A percentile compares a stretch with the other conserved stretches of the same genome.
These are phyloP conservation scores for Condylostoma magnum DNA, from an alignment of 169 alveolate genomes.

Conservation along the genomic window DNA sequence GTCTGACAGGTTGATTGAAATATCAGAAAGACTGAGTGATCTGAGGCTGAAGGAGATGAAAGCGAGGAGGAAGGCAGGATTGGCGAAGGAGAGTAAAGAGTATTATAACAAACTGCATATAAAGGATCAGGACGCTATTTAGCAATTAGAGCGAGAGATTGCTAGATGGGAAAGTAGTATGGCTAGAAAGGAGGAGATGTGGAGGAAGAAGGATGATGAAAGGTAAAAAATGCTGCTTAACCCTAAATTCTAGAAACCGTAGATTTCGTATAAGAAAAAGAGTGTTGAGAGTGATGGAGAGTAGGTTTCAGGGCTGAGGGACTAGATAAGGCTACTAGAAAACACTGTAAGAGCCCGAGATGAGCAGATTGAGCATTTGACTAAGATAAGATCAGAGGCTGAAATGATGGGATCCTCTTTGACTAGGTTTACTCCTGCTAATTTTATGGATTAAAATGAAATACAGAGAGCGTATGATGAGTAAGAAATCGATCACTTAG, in stretches of 20 bases:
- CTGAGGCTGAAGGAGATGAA: constrained; percentile 41
- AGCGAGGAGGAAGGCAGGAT: constrained; percentile 43
- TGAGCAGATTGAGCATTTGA: constrained; percentile 25
- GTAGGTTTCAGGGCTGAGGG: not conserved
- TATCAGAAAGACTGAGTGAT: constrained; percentile 37
- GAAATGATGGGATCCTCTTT: not conserved
- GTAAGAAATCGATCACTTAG: constrained; percentile 45
- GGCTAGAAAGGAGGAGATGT: constrained; percentile 50
- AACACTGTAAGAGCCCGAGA: not conserved
- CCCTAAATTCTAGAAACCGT: constrained; percentile 23
- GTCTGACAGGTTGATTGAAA: constrained; percentile 40
- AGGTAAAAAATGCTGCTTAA: constrained; percentile 46
- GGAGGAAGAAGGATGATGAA: constrained; percentile 49
- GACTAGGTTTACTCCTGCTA: not conserved
- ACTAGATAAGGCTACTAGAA: constrained; percentile 1
- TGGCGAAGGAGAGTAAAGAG: constrained; percentile 40
- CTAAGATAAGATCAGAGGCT: constrained; percentile 8
- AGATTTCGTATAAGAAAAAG: not conserved
- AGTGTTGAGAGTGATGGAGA: not conserved
- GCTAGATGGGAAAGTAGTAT: constrained; percentile 43
- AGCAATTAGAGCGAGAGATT: constrained; percentile 46
- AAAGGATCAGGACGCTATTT: constrained; percentile 30
- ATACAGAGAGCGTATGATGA: constrained; percentile 30
- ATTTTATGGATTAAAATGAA: not conserved
- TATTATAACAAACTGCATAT: constrained; percentile 34